phyloP scores from a whole-genome alignment of 495 filamentous ascomycete species.

The Talaromyces ruber region DNA sequence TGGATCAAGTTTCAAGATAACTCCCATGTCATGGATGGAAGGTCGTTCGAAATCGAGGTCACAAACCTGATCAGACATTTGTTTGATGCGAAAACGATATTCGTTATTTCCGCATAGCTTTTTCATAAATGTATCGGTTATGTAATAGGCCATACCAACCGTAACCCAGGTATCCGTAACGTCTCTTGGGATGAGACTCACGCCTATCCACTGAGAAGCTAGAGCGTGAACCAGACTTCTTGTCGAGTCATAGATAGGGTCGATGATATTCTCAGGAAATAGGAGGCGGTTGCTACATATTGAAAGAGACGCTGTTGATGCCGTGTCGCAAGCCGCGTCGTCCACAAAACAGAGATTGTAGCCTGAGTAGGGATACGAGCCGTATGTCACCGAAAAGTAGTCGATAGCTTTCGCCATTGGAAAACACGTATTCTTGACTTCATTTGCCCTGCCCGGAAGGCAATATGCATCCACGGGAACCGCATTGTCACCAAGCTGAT shows the following conservation, averaged over 20 bases:
- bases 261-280: constrained; percentile 72
- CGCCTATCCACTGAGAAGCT: constrained; percentile 89
- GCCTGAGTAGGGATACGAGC: constrained; percentile 74
- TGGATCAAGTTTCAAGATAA: constrained; percentile 66
- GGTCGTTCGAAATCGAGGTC: constrained; percentile 76
- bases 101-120: constrained; percentile 89
- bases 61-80: constrained; percentile 69
- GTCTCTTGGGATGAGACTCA: constrained; percentile 75
- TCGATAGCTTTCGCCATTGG: constrained; percentile 72
- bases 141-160: constrained; percentile 83
- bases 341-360: constrained; percentile 94
- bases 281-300: constrained; percentile 83
- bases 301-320: constrained; percentile 70
- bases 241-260: constrained; percentile 70
- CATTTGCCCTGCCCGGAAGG: constrained; percentile 69
- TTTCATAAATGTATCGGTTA: constrained; percentile 86
- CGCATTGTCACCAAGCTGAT: constrained; percentile 74
- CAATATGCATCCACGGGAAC: constrained; percentile 84
- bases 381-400: constrained; percentile 75
- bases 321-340: constrained; percentile 64
- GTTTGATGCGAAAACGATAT: constrained; percentile 84
- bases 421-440: constrained; percentile 77
- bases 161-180: constrained; percentile 85
- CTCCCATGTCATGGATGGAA: constrained; percentile 71
- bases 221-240: constrained; percentile 71